These are phyloP conservation scores for Termitomyces sp. DNA, from an alignment of 768 basidiomycete species.

Conservation along the genomic window DNA sequence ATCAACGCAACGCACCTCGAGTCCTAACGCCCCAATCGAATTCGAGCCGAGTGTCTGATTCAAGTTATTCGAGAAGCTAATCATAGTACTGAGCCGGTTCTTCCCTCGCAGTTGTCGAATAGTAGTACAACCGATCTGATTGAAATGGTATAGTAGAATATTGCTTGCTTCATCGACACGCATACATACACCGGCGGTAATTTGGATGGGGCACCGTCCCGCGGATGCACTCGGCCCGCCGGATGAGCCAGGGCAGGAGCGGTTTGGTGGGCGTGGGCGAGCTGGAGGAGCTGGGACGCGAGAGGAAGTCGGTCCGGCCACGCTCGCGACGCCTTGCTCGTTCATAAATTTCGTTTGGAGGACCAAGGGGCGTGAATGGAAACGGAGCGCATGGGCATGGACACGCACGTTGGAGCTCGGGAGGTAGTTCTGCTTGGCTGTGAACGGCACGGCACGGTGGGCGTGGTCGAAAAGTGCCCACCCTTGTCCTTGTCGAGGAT, in stretches of 20 bases:
- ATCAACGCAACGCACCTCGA: too few species aligned
- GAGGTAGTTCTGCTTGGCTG: slow-evolving; percentile 79
- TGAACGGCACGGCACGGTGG: slow-evolving; percentile 60
- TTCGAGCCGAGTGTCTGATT: too few species aligned
- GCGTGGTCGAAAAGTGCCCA: slow-evolving; percentile 89
- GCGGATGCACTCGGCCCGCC: slow-evolving; percentile 84
- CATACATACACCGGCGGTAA: too few species aligned
- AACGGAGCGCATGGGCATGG: too few species aligned
- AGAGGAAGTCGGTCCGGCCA: slow-evolving; percentile 89
- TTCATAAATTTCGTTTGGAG: slow-evolving; percentile 91
- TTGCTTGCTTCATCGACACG: too few species aligned
- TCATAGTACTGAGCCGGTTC: too few species aligned
- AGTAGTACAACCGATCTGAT: too few species aligned
- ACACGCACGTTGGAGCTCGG: slow-evolving; percentile 77
- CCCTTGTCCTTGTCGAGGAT: slow-evolving; percentile 90
- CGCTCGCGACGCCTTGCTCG: slow-evolving; percentile 79
- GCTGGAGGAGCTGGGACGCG: slow-evolving; percentile 59
- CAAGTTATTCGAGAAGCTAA: too few species aligned
- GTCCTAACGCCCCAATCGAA: too few species aligned
- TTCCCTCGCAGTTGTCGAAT: too few species aligned
- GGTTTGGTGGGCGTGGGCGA: slow-evolving; percentile 47
- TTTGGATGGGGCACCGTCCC: too few species aligned
- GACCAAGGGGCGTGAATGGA: slow-evolving; percentile 50
- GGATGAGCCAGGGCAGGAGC: slow-evolving; percentile 79
- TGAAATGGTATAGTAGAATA: too few species aligned